phyloP scores from a whole-genome alignment of 495 filamentous ascomycete species.

The Hypoxylon intermedium region DNA sequence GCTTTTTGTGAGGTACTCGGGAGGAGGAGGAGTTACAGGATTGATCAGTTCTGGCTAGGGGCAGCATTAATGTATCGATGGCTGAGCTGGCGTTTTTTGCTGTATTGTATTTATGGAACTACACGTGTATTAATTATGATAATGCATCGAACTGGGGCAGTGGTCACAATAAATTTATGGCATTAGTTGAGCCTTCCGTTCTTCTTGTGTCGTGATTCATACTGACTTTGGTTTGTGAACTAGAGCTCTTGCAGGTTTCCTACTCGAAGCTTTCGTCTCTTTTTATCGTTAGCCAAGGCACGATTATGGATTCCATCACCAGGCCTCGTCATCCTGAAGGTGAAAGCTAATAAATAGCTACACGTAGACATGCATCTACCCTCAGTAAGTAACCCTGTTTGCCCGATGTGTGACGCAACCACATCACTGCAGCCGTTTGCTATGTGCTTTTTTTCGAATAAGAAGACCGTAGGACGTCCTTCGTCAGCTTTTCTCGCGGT shows the following conservation, averaged over 20 bases:
- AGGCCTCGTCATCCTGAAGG: background rate
- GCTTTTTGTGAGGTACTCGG: constrained; percentile 55
- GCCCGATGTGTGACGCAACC: constrained; percentile 5
- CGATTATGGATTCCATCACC: background rate
- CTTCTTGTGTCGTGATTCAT: background rate
- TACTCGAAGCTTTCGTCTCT: background rate
- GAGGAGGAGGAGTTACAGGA: background rate
- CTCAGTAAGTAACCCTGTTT: constrained; percentile 12
- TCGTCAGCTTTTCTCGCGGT: background rate
- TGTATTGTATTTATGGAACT: constrained; percentile 28
- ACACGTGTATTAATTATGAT: constrained; percentile 34
- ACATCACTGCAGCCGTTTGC: background rate
- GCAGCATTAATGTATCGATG: constrained; percentile 23
- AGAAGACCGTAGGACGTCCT: background rate
- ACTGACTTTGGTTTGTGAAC: no score
- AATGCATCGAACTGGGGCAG: constrained; percentile 29
- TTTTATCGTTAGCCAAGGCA: background rate
- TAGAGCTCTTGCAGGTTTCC: background rate
- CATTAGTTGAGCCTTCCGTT: background rate
- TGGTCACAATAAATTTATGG: constrained; percentile 16
- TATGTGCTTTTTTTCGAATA: background rate
- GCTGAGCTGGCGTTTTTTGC: background rate
- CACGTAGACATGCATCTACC: constrained; percentile 8
- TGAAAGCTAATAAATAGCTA: background rate
- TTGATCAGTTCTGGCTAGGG: background rate